A percentile compares a stretch with the other conserved stretches of the same genome.
Evolutionary conservation across 2,329 filamentous ascomycete genomes (phyloP).

Genomic region (Blumeriella jaapii): DNA sequence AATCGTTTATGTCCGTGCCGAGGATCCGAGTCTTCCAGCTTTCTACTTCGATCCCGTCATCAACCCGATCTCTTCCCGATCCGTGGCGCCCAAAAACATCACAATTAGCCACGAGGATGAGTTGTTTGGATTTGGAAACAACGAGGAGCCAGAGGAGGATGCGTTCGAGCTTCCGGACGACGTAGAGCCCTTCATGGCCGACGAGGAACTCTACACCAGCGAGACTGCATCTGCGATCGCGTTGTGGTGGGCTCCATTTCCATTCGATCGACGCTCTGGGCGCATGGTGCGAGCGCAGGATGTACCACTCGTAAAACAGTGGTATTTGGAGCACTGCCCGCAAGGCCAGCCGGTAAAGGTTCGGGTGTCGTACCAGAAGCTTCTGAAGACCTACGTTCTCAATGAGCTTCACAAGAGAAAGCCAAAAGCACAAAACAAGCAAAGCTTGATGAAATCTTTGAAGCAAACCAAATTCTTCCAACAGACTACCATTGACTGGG

Average conservation of each 20-base stretch:
- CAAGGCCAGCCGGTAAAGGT: constrained; percentile 90
- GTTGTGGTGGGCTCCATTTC: constrained; percentile 96
- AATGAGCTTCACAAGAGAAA: constrained; percentile 96
- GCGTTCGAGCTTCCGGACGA: constrained; percentile 73
- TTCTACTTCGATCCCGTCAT: constrained; percentile 98
- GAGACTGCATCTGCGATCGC: constrained; percentile 87
- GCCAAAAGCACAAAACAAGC: constrained; percentile 90
- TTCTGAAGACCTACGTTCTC: constrained; percentile 89
- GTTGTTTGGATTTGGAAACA: constrained; percentile 72
- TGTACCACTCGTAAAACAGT: constrained; percentile 93
- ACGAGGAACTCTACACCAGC: constrained; percentile 78
- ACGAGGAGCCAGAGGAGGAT: constrained; percentile 60
- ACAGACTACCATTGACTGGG: constrained; percentile 98
- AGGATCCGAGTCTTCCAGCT: constrained; percentile 80
- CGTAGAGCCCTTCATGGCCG: constrained; percentile 77
- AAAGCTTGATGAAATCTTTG: constrained; percentile 77
- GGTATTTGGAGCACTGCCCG: constrained; percentile 94
- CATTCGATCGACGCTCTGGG: constrained; percentile 87
- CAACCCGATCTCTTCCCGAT: constrained; percentile 92
- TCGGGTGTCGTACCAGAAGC: constrained; percentile 93
- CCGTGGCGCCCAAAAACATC: constrained; percentile 90
- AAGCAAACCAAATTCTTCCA: constrained; percentile 99
- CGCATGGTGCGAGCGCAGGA: constrained; percentile 96
- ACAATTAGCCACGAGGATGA: constrained; percentile 86
- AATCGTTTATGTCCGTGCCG: constrained; percentile 77